These are phyloP conservation scores for Fusarium praegraminearum DNA, from an alignment of 2,329 filamentous ascomycete genomes.

Conservation along the genomic window DNA sequence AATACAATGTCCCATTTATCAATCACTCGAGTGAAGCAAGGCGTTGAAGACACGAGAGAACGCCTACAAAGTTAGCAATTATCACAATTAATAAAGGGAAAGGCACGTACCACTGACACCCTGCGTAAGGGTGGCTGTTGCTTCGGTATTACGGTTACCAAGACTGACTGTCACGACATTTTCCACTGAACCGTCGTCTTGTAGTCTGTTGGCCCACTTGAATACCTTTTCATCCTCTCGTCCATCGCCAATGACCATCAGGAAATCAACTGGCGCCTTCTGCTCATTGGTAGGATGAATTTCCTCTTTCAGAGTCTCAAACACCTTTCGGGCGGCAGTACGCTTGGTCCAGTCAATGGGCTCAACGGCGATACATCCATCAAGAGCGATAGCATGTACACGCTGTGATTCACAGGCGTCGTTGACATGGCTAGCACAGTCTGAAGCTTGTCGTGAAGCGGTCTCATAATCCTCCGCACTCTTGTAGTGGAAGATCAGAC, in stretches of 20 bases:
- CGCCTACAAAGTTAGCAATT: constrained; percentile 49
- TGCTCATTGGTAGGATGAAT: constrained; percentile 49
- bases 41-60: constrained; percentile 58
- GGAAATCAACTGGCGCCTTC: constrained; percentile 76
- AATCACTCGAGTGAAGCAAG: constrained; percentile 51
- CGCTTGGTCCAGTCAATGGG: constrained; percentile 89
- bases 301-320: constrained; percentile 66
- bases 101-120: constrained; percentile 83
- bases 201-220: constrained; percentile 88
- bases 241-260: constrained; percentile 90
- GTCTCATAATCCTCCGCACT: constrained; percentile 80
- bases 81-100: rapidly evolving
- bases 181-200: constrained; percentile 67
- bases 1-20: constrained; percentile 37
- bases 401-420: constrained; percentile 87
- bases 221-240: constrained; percentile 95
- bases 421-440: constrained; percentile 95
- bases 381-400: constrained; percentile 84
- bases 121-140: constrained; percentile 85
- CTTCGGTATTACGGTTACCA: constrained; percentile 88
- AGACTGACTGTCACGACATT: constrained; percentile 88
- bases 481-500: constrained; percentile 90
- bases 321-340: constrained; percentile 81
- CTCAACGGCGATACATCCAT: constrained; percentile 86
- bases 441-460: constrained; percentile 83